Conservation (phyloP, 768 basidiomycete species). For the Tulasnella sp. region DNA sequence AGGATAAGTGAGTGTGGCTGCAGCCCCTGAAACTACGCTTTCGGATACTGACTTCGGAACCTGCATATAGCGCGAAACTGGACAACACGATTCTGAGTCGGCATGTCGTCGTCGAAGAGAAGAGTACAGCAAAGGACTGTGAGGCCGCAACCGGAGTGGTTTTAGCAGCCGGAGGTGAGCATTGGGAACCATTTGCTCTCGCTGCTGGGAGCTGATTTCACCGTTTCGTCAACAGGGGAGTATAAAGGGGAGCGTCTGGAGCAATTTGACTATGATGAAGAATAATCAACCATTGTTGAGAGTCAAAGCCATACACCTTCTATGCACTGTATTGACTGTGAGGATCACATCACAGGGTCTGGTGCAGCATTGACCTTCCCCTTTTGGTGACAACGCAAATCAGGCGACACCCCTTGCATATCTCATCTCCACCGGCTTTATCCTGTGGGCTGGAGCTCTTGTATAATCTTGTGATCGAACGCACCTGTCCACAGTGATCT, state of each 20-base stretch:
- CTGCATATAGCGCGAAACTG: conserved; percentile 24
- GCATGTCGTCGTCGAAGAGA: conserved; percentile 27
- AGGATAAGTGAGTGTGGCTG: conserved; percentile 57
- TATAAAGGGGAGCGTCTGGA: conserved; percentile 7
- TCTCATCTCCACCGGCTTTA: too few species aligned
- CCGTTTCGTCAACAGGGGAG: conserved; percentile 1
- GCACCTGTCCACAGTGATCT: too few species aligned
- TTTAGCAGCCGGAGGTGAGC: conserved; percentile 10
- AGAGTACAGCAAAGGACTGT: conserved; percentile 28
- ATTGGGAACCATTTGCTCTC: not conserved
- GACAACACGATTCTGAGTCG: conserved; percentile 29
- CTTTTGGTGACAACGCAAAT: too few species aligned
- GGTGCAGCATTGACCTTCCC: too few species aligned
- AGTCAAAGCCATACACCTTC: too few species aligned
- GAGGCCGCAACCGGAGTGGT: conserved; percentile 29
- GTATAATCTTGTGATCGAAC: too few species aligned
- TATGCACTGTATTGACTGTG: too few species aligned
- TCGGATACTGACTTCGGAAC: not conserved
- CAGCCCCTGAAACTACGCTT: not conserved
- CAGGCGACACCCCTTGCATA: too few species aligned
- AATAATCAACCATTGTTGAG: not conserved
- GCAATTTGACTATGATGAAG: conserved; percentile 10
- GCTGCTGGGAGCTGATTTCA: not conserved
- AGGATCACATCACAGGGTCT: too few species aligned
- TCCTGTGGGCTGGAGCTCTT: too few species aligned